Percentiles rank a stretch among this genome's conserved stretches.
Conservation (phyloP, 768 basidiomycete species). For the Panellus pusillus region DNA sequence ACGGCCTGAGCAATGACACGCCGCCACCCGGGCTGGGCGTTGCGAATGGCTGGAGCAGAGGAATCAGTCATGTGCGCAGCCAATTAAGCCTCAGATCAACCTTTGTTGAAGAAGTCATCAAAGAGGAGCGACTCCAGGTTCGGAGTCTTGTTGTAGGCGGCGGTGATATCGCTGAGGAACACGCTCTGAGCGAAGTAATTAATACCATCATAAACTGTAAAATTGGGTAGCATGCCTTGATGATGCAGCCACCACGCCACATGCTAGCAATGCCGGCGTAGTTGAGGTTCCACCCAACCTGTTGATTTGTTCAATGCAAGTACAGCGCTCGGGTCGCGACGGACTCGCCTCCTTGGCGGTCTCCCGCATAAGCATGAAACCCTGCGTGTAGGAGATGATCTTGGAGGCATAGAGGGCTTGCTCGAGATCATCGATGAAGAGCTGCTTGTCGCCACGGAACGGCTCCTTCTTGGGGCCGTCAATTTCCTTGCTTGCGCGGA, state of each 20-base stretch:
- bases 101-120: slow-evolving; percentile 97
- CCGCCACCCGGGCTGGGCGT: slow-evolving; percentile 97
- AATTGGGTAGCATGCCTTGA: slow-evolving; percentile 60
- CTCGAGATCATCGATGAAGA: slow-evolving; percentile 99
- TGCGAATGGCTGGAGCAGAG: slow-evolving; percentile 68
- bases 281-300: slow-evolving; percentile 90
- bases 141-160: slow-evolving; percentile 84
- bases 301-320: background rate
- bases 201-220: background rate
- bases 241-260: slow-evolving; percentile 99
- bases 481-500: slow-evolving; percentile 88
- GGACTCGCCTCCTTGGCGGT: slow-evolving; percentile 83
- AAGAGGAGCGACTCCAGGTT: slow-evolving; percentile 91
- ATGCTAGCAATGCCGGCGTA: slow-evolving; percentile 97
- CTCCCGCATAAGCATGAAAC: slow-evolving; percentile 99
- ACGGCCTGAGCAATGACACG: slow-evolving; percentile 94
- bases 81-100: slow-evolving; percentile 31
- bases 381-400: slow-evolving; percentile 99
- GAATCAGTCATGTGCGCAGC: slow-evolving; percentile 3
- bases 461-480: slow-evolving; percentile 88
- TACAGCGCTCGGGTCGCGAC: background rate
- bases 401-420: slow-evolving; percentile 99
- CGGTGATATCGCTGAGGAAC: slow-evolving; percentile 90
- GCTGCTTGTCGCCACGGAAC: slow-evolving; percentile 97
- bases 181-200: slow-evolving; percentile 56